A percentile compares a stretch with the other conserved stretches of the same genome.
Evolutionary conservation across 75 land plant species (phyloP).

Genomic region (Sequoia sempervirens): DNA sequence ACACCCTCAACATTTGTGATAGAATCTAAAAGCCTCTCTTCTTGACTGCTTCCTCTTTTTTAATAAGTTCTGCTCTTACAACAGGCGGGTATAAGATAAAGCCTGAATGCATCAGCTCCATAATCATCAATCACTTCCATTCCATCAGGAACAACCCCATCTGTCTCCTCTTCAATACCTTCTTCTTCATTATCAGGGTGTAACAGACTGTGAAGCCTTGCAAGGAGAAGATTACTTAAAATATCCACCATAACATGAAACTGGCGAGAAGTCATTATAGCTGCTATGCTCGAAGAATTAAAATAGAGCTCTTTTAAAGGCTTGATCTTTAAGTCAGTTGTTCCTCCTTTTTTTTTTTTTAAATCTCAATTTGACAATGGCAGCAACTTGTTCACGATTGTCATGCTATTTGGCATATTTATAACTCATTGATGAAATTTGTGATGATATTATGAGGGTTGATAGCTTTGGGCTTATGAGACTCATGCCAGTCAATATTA

Average conservation of each 20-base stretch:
- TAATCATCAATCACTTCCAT: slow-evolving; percentile 83
- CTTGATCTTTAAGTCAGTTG: slow-evolving; percentile 28
- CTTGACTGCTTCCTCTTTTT: slow-evolving; percentile 43
- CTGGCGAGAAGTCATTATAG: slow-evolving; percentile 99
- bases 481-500: too few relatives aligned
- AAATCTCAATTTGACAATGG: too few relatives aligned
- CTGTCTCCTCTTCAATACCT: slow-evolving; percentile 81
- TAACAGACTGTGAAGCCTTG: slow-evolving; percentile 72
- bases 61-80: too few relatives aligned
- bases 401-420: too few relatives aligned
- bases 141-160: slow-evolving; percentile 99
- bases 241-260: slow-evolving; percentile 99
- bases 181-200: slow-evolving; percentile 76
- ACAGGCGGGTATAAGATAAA: too few relatives aligned
- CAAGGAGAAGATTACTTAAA: slow-evolving; percentile 88
- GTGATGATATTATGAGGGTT: too few relatives aligned
- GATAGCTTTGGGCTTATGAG: too few relatives aligned
- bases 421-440: too few relatives aligned
- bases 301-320: slow-evolving; percentile 93
- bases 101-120: too few relatives aligned
- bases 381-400: too few relatives aligned
- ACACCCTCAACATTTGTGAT: slow-evolving; percentile 90
- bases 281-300: slow-evolving; percentile 91
- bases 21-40: slow-evolving; percentile 82
- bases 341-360: too few relatives aligned